phyloP scores from a whole-genome alignment of 495 filamentous ascomycete species.

The Talaromyces nanjingensis region DNA sequence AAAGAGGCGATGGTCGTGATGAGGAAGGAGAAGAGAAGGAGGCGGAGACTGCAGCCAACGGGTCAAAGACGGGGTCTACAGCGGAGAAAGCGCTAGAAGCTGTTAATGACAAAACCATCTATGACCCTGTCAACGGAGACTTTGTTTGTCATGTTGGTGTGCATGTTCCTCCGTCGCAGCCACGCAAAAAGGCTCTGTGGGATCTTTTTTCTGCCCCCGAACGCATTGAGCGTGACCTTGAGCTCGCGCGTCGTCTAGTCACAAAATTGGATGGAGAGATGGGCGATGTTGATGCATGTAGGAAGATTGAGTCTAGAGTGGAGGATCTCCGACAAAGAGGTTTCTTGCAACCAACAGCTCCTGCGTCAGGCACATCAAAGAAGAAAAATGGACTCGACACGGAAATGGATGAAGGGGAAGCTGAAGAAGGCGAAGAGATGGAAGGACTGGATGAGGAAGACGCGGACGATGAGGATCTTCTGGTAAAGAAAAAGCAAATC shows the following conservation, averaged over 20 bases:
- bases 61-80: constrained; percentile 28
- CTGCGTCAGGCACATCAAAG: constrained; percentile 48
- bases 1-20: constrained; percentile 53
- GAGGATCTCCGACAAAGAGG: constrained; percentile 69
- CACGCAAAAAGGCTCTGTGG: constrained; percentile 95
- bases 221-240: constrained; percentile 76
- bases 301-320: constrained; percentile 79
- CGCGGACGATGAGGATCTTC: constrained; percentile 78
- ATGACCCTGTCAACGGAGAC: constrained; percentile 85
- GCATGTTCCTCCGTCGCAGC: constrained; percentile 77
- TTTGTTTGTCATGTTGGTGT: constrained; percentile 90
- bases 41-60: constrained; percentile 25
- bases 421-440: constrained; percentile 67
- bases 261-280: constrained; percentile 76
- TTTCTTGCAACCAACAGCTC: constrained; percentile 60
- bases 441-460: constrained; percentile 71
- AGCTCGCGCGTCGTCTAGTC: constrained; percentile 67
- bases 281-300: constrained; percentile 59
- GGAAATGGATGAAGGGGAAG: constrained; percentile 60
- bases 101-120: constrained; percentile 92
- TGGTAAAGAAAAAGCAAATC: constrained; percentile 91
- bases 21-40: constrained; percentile 57
- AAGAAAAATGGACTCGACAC: constrained; percentile 60
- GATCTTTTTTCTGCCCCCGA: constrained; percentile 90
- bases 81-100: constrained; percentile 84